Conservation (phyloP, 2,329 filamentous ascomycete species). For the Paracorniculantispora psalliotae region DNA sequence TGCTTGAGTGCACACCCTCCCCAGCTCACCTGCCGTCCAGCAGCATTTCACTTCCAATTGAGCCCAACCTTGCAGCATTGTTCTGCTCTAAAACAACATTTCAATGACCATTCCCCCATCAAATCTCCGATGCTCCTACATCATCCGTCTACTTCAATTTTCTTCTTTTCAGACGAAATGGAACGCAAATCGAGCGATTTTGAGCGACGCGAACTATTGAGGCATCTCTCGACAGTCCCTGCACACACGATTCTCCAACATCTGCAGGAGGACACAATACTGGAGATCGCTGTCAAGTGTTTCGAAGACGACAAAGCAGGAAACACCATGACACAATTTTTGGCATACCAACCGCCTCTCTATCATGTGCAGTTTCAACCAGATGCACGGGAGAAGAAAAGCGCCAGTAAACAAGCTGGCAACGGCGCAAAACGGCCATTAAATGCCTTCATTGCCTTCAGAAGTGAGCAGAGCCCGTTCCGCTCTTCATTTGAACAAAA, state of each 20-base stretch:
- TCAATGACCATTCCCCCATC: neutral
- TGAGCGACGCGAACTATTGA: conserved; percentile 16
- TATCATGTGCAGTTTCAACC: neutral
- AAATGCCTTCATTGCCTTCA: conserved; percentile 31
- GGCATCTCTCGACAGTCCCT: conserved; percentile 14
- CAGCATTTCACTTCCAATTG: neutral
- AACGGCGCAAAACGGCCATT: conserved; percentile 24
- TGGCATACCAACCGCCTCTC: neutral
- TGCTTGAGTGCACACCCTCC: neutral
- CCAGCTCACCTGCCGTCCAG: neutral
- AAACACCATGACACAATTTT: neutral
- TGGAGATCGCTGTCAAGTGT: conserved; percentile 19
- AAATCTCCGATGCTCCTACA: neutral
- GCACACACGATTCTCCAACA: conserved; percentile 18
- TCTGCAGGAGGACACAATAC: conserved; percentile 19
- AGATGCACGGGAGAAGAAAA: neutral
- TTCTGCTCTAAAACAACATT: neutral
- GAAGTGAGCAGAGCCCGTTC: conserved; percentile 20
- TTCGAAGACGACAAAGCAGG: conserved; percentile 7
- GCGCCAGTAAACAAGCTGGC: neutral
- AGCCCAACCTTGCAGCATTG: neutral
- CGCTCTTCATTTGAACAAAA: neutral
- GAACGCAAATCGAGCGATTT: neutral
- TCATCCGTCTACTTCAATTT: neutral
- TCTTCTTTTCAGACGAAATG: conserved; percentile 14